A percentile compares a stretch with the other conserved stretches of the same genome.
These are phyloP conservation scores for Aspergillus pseudoglaucus DNA, from an alignment of 2,329 filamentous ascomycete species.

Conservation along the genomic window DNA sequence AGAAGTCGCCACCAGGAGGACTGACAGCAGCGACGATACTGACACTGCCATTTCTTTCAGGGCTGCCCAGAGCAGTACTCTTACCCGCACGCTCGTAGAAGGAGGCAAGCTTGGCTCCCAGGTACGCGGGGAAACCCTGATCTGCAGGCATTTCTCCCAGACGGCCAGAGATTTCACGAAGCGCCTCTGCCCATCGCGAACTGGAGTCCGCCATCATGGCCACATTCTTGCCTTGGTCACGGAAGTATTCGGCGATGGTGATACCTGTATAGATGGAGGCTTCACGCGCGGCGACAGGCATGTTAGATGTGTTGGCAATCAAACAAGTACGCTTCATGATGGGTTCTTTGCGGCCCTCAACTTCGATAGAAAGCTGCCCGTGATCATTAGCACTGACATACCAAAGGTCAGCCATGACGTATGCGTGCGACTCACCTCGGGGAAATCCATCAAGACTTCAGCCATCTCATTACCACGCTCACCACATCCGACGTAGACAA, in stretches of 20 bases:
- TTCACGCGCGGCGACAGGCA: conserved; percentile 97
- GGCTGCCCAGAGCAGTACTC: conserved; percentile 77
- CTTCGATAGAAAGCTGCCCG: conserved; percentile 71
- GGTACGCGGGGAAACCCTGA: conserved; percentile 97
- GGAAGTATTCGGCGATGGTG: conserved; percentile 91
- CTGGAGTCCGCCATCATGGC: conserved; percentile 99
- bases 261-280: conserved; percentile 98
- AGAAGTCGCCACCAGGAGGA: conserved; percentile 97
- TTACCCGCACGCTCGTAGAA: conserved; percentile 98
- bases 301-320: conserved; percentile 99
- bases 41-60: conserved; percentile 83
- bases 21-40: conserved; percentile 97
- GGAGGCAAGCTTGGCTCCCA: conserved; percentile 91
- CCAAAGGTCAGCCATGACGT: conserved; percentile 3
- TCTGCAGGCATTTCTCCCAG: conserved; percentile 99
- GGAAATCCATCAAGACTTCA: conserved; percentile 99
- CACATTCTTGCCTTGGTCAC: conserved; percentile 93
- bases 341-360: conserved; percentile 89
- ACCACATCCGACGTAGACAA: conserved; percentile 90
- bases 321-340: conserved; percentile 99
- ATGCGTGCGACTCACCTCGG: conserved; percentile 51
- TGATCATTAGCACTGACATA: background rate
- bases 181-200: conserved; percentile 95
- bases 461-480: conserved; percentile 99
- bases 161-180: conserved; percentile 97